Base-by-base conservation (phyloP, 495 filamentous ascomycete genomes). In the Aspergillus haitiensis region DNA sequence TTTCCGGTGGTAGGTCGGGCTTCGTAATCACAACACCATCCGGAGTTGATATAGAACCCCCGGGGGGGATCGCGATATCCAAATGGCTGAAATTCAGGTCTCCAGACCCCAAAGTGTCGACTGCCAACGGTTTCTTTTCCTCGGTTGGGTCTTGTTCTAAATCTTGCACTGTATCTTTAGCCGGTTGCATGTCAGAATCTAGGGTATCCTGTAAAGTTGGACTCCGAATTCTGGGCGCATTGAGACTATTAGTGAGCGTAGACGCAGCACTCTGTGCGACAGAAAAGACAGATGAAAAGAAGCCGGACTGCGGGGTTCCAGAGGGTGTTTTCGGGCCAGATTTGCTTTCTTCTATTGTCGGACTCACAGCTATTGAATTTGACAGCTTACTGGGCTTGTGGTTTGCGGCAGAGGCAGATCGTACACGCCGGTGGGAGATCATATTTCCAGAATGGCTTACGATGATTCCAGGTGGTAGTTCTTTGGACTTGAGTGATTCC, bases 211-310 rank as follows among this genome's bases (percentile, higher is more conserved):
- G 48, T 37, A 69, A 67, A 13, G 74, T 71, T 18, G 60, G 60
- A 31, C 60, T 74, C 35, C 79, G 72, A 44, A 67, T 72, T 55
- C 68, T 75, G 21, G 75, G 79, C 2, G 71, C 82, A 61, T 91
- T 92, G 32, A 98, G 90, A 49, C 82, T 92, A 67, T 84, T 97
- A 63, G 83, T 92, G 5, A 99, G 67, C 2, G 85, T 86, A 63
- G 84, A 92, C n/a, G 94, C 93, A 40, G 95, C 93, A 74, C 90
- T 98, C 68, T 98, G 94, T 13, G 93, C 93, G 33, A 87, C 93
- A 34, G 91, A 92, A 65, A 98, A 90, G 68, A 98, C 88, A 13
- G 87, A 90, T 7, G 91, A 93, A 72, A 98, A 98, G 72, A 98
- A 98, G 0, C 92, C 91, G 46, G 78, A 80, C 45, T 71, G 81